A percentile compares a stretch with the other conserved stretches of the same genome.
phyloP scores from a whole-genome alignment of 768 basidiomycete genomes.

The Kwoniella sp. region DNA sequence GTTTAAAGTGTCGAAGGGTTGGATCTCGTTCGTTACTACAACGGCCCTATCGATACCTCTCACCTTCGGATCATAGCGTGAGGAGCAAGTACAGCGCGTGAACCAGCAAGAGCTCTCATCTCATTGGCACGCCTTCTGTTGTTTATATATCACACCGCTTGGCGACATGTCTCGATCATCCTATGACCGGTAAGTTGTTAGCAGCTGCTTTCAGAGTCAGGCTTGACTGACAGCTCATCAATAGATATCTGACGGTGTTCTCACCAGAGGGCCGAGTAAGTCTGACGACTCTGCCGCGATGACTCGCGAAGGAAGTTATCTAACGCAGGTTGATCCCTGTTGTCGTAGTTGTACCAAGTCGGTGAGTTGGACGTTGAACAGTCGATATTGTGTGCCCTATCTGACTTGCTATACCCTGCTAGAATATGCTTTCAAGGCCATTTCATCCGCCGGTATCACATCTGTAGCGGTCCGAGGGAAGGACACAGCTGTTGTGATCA shows the following conservation, averaged over 20 bases:
- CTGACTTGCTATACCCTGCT: neutral
- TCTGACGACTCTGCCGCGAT: neutral
- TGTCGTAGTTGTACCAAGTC: slow-evolving; percentile 84
- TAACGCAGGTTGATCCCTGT: too few relatives aligned
- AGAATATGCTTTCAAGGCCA: slow-evolving; percentile 99
- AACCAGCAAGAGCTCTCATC: too few relatives aligned
- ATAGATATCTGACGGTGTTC: slow-evolving; percentile 88
- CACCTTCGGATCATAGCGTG: too few relatives aligned
- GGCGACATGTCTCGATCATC: slow-evolving; percentile 79
- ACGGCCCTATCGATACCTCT: neutral
- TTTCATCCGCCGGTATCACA: slow-evolving; percentile 93
- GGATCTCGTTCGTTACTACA: neutral
- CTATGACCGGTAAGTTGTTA: slow-evolving; percentile 73
- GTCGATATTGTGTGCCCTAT: neutral
- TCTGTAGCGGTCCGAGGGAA: slow-evolving; percentile 87
- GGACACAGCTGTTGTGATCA: slow-evolving; percentile 91
- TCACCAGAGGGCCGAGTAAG: slow-evolving; percentile 74
- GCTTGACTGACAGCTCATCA: slow-evolving; percentile 1
- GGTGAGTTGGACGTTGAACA: slow-evolving; percentile 47
- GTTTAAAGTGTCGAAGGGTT: neutral
- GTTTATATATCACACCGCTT: neutral
- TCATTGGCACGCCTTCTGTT: too few relatives aligned
- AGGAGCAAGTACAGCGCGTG: too few relatives aligned
- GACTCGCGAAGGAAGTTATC: neutral
- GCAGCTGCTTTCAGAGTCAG: neutral